Evolutionary conservation across 768 basidiomycete genomes (phyloP), one percentile per base, ranked within the genome.

Genomic region (Collybiopsis luxurians): DNA sequence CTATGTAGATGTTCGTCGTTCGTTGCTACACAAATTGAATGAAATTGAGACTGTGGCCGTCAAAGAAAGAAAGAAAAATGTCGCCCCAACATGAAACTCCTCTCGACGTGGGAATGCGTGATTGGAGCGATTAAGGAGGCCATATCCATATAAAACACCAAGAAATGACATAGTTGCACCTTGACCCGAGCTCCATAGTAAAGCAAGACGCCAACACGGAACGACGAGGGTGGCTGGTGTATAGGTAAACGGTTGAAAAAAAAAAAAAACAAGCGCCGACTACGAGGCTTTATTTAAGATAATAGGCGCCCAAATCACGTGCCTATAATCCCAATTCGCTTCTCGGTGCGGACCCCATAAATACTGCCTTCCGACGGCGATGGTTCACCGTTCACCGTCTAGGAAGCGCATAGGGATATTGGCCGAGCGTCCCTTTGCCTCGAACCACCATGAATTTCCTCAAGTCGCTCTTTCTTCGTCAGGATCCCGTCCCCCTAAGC

Each of bases 21-120:
- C n/a, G n/a, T n/a, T n/a, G n/a, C n/a, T n/a, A n/a, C n/a, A n/a
- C n/a, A n/a, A n/a, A n/a, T n/a, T n/a, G n/a, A n/a, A n/a, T n/a
- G n/a, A n/a, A n/a, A n/a, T n/a, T n/a, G n/a, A n/a, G n/a, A n/a
- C n/a, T n/a, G n/a, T n/a, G n/a, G n/a, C n/a, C n/a, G n/a, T n/a
- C n/a, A 44, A 19, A 51, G 31, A 38, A 40, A 6, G 24, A 26
- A 40, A 57, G 49, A 55, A 15, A 21, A 30, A 59, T 89, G 78
- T 89, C 57, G 87, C 89, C 89, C 71, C 82, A 75, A 75, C 85
- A 91, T 90, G 89, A 92, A 92, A 91, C 89, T 88, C 87, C 81
- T 80, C 74, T 82, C 84, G 64, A 81, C 87, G 86, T 90, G 73
- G 61, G 67, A 67, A 55, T 73, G 68, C 76, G 87, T 80, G 84